Base-by-base conservation (phyloP, 2,329 filamentous ascomycete genomes). In the Monosporascus sp. region DNA sequence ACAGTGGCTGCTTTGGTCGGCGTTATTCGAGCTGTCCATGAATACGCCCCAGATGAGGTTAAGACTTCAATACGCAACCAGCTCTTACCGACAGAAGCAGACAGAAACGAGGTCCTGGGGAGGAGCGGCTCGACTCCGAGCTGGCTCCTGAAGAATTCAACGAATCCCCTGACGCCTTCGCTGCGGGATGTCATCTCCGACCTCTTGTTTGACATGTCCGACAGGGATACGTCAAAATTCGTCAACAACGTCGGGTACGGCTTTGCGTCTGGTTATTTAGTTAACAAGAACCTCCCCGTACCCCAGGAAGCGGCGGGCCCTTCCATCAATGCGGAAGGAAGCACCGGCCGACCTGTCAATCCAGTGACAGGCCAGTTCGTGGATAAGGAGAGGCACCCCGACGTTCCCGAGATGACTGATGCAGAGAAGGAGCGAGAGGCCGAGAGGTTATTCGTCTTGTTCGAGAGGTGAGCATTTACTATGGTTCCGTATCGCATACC, bases 211-310 rank as follows among this genome's bases (percentile, higher is more conserved):
- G 88, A 95, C 58, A 78, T 97, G 27, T 96, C 91, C 0, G 87
- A 87, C 58, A 88, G 85, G 61, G 85, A 97, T 62, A 82, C 92
- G 0, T 81, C 80, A 17, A 87, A 79, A 31, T 94, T 97, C 64
- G 88, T 97, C 1, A 80, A 89, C 49, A 97, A 97, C 60, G 89
- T 99, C 14, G 94, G 94, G 0, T 99, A 96, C 66, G 94, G 94
- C 0, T 96, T 89, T 65, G 94, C 94, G 0, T 89, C 91, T 0
- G 94, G 94, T 0, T 96, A 94, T 66, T 75, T 99, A 17, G 87
- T 92, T 72, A 87, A 88, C 57, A 88, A 93, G 57, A 89, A 94
- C 52, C 84, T 97, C 14, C 79, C 86, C 0, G 76, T 96, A 22
- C 90, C 91, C 0, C 78, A 84, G 54, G 84, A 79, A 51, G 81